phyloP scores from a whole-genome alignment of 306 rosid genomes.

The Carpinus viminea region DNA sequence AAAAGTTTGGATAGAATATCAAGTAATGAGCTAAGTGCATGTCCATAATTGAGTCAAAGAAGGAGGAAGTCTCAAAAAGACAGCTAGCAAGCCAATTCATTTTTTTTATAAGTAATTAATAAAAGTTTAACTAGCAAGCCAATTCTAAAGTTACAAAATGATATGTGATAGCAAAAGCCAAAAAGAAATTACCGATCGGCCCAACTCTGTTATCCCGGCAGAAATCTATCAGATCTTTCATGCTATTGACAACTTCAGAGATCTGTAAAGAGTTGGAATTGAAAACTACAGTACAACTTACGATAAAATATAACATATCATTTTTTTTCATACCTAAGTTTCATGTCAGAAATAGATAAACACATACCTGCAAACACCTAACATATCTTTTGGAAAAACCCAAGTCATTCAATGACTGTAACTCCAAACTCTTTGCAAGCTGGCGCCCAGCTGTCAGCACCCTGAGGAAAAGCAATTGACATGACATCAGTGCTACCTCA shows the following conservation, averaged over 20 bases:
- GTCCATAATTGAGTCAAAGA: neutral
- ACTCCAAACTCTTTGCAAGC: conserved; percentile 89
- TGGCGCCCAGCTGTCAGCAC: conserved; percentile 88
- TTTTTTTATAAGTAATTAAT: too few species aligned
- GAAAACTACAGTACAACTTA: conserved; percentile 15
- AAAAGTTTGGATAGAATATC: neutral
- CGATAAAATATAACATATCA: conserved; percentile 2
- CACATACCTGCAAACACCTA: conserved; percentile 91
- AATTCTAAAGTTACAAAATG: neutral
- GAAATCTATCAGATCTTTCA: conserved; percentile 91
- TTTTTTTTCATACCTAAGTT: conserved; percentile 8
- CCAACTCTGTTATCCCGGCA: conserved; percentile 72
- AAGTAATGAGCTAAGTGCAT: neutral
- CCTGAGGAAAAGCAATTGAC: conserved; percentile 48
- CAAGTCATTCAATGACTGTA: conserved; percentile 85
- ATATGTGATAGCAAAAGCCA: neutral
- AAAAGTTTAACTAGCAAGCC: neutral
- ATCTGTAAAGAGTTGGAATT: conserved; percentile 56
- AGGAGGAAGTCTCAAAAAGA: neutral
- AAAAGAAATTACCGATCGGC: conserved; percentile 63
- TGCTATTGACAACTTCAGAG: conserved; percentile 92
- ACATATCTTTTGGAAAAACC: conserved; percentile 98
- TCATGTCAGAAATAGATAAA: conserved; percentile 13
- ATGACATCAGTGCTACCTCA: conserved; percentile 10
- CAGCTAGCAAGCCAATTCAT: neutral